Evolutionary conservation across 495 filamentous ascomycete species (phyloP).

Genomic region (Aspergillus kassunensis): DNA sequence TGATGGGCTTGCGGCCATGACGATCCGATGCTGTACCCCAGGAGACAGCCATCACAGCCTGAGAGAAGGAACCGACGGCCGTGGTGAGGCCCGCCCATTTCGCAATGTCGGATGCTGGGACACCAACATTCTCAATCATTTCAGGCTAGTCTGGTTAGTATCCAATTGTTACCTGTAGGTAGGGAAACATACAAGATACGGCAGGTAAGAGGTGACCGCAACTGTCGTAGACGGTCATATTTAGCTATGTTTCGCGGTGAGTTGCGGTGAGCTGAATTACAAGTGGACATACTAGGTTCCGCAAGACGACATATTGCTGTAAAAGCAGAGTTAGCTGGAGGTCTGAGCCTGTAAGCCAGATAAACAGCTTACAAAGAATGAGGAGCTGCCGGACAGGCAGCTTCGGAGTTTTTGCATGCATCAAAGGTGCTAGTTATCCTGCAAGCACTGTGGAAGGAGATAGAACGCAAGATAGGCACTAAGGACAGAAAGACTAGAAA

Average conservation of each 20-base stretch:
- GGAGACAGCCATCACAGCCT: constrained; percentile 66
- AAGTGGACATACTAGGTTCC: constrained; percentile 55
- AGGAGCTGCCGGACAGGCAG: constrained; percentile 50
- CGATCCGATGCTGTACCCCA: constrained; percentile 78
- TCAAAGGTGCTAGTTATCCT: constrained; percentile 3
- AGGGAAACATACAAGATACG: constrained; percentile 60
- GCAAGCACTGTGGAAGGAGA: no score
- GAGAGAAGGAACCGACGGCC: constrained; percentile 67
- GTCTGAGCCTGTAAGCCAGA: neutral
- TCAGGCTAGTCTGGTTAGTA: constrained; percentile 50
- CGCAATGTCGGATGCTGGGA: constrained; percentile 67
- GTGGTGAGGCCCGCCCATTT: constrained; percentile 73
- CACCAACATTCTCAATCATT: constrained; percentile 76
- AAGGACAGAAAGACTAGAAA: neutral
- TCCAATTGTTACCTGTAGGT: no score
- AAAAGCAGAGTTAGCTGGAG: constrained; percentile 2
- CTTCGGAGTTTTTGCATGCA: constrained; percentile 31
- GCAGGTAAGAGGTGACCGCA: constrained; percentile 78
- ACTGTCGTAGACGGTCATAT: constrained; percentile 31
- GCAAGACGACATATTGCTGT: constrained; percentile 70
- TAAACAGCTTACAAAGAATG: constrained; percentile 58
- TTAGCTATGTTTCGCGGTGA: neutral
- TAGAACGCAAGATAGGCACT: neutral
- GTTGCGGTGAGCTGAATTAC: neutral
- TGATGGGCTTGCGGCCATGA: constrained; percentile 70